Evolutionary conservation across 371 early-diverging fungal species (phyloP).

Genomic region (Conidiobolus incongruus): DNA sequence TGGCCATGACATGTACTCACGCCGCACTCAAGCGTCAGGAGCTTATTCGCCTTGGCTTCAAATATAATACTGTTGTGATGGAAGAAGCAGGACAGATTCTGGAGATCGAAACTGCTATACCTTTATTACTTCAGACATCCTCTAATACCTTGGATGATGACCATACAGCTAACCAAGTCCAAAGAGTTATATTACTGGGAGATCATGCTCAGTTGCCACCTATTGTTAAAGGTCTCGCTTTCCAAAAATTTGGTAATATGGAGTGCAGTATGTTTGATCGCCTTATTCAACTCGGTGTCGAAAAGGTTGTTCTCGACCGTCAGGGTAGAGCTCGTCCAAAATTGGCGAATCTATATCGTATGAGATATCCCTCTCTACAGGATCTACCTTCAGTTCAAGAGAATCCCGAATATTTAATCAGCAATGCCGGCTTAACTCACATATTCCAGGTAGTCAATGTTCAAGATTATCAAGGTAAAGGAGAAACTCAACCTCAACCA

Average conservation of each 20-base stretch:
- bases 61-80: constrained; percentile 85
- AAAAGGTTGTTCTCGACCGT: constrained; percentile 51
- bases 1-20: constrained; percentile 92
- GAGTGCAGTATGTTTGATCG: constrained; percentile 82
- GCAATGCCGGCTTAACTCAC: constrained; percentile 67
- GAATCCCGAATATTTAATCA: constrained; percentile 17
- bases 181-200: constrained; percentile 86
- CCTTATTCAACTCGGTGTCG: constrained; percentile 75
- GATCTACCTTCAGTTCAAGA: constrained; percentile 24
- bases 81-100: constrained; percentile 95
- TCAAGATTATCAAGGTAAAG: constrained; percentile 38
- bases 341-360: constrained; percentile 60
- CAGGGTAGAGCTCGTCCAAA: constrained; percentile 68
- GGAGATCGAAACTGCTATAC: constrained; percentile 90
- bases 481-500: constrained; percentile 62
- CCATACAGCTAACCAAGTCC: constrained; percentile 29
- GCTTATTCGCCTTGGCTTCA: constrained; percentile 62
- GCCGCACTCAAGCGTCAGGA: constrained; percentile 76
- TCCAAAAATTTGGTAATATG: constrained; percentile 68
- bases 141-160: constrained; percentile 16
- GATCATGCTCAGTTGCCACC: constrained; percentile 94
- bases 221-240: constrained; percentile 62
- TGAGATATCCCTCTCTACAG: constrained; percentile 45
- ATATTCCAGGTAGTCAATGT: constrained; percentile 75
- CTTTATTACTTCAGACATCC: constrained; percentile 47